Evolutionary conservation across 2,329 filamentous ascomycete genomes (phyloP).

Genomic region (Shiraia bambusicola): DNA sequence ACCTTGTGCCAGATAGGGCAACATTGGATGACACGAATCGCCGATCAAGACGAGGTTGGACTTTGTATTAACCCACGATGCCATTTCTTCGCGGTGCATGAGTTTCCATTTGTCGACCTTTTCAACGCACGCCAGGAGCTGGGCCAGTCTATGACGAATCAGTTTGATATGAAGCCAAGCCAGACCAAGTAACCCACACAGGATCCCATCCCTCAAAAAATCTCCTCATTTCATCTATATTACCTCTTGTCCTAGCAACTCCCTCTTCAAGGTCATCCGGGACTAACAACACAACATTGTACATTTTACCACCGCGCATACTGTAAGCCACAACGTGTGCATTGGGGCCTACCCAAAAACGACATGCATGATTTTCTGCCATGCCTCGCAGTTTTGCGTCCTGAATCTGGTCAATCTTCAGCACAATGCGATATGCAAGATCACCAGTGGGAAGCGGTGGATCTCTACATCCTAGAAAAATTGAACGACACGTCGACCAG

Average conservation of each 20-base stretch:
- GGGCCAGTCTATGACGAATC: constrained; percentile 38
- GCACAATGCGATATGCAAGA: constrained; percentile 64
- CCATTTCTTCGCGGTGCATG: constrained; percentile 52
- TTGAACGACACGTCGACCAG: constrained; percentile 59
- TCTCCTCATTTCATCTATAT: constrained; percentile 61
- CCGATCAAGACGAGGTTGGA: constrained; percentile 57
- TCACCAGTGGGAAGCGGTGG: constrained; percentile 58
- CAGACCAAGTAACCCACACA: constrained; percentile 37
- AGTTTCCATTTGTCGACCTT: constrained; percentile 70
- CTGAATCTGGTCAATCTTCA: constrained; percentile 54
- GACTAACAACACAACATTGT: constrained; percentile 66
- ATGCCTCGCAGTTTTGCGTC: constrained; percentile 55
- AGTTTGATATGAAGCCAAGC: constrained; percentile 2
- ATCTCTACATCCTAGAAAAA: constrained; percentile 20
- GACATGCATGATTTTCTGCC: constrained; percentile 55
- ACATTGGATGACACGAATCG: constrained; percentile 40
- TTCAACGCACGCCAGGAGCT: constrained; percentile 50
- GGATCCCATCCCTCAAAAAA: constrained; percentile 68
- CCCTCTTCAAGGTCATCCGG: constrained; percentile 63
- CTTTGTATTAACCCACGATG: constrained; percentile 48
- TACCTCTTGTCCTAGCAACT: constrained; percentile 55
- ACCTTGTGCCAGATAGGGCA: constrained; percentile 44
- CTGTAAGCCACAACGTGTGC: constrained; percentile 66
- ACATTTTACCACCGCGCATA: constrained; percentile 59
- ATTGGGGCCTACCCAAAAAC: constrained; percentile 66